Conservation (phyloP, 768 basidiomycete genomes). For the Tulasnella calospora region DNA sequence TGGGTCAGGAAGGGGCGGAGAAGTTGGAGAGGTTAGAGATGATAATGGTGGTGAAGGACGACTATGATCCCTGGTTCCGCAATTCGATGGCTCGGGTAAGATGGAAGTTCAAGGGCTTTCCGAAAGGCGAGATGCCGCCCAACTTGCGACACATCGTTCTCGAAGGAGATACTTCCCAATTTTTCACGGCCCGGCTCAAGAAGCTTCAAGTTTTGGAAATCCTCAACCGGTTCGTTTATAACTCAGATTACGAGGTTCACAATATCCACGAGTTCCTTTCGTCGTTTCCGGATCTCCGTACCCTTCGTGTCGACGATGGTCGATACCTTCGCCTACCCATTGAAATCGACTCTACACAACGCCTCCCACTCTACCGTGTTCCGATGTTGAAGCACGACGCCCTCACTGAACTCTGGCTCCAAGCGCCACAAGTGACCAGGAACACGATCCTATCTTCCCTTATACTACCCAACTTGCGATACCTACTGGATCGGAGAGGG, state of each 20-base stretch:
- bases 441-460: neutral
- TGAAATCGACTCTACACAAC: neutral
- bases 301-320: slow-evolving; percentile 30
- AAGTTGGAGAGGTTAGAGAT: slow-evolving; percentile 55
- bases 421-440: neutral
- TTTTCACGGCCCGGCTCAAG: neutral
- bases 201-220: neutral
- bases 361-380: neutral
- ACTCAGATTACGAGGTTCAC: slow-evolving; percentile 65
- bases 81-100: neutral
- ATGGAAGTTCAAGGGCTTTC: neutral
- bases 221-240: neutral
- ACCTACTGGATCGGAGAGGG: neutral
- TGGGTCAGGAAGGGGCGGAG: slow-evolving; percentile 52
- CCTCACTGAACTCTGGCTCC: neutral
- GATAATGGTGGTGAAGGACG: slow-evolving; percentile 47
- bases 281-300: slow-evolving; percentile 30
- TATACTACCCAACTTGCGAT: neutral
- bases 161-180: neutral
- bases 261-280: slow-evolving; percentile 68
- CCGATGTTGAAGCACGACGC: neutral
- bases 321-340: neutral
- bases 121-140: neutral
- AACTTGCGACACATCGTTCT: neutral
- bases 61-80: slow-evolving; percentile 39